A percentile compares a stretch with the other conserved stretches of the same genome.
phyloP scores from a whole-genome alignment of 768 basidiomycete species.

The Gloeostereum incarnatum region DNA sequence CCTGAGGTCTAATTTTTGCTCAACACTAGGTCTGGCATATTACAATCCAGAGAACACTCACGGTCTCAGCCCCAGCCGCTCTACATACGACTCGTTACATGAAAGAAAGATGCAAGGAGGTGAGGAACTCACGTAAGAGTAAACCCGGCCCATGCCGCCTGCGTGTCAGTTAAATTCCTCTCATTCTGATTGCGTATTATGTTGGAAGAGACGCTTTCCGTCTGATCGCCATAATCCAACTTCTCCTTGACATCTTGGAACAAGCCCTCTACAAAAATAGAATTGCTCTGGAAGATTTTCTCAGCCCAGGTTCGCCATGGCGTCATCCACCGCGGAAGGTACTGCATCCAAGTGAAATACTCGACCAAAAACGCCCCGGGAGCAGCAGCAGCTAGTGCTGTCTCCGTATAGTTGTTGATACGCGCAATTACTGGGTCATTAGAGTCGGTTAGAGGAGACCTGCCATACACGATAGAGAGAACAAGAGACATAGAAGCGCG shows the following conservation, averaged over 20 bases:
- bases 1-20: constrained; percentile 1
- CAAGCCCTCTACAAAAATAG: constrained; percentile 10
- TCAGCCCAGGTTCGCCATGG: constrained; percentile 14
- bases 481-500: constrained; percentile 6
- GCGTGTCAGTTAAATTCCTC: neutral
- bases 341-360: constrained; percentile 19
- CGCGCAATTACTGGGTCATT: constrained; percentile 3
- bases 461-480: constrained; percentile 6
- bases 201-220: constrained; percentile 9
- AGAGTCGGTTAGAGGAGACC: neutral
- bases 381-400: constrained; percentile 15
- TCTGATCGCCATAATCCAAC: constrained; percentile 8
- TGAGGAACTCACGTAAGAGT: too few species aligned
- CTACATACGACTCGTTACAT: neutral
- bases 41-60: neutral
- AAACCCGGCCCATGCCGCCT: neutral
- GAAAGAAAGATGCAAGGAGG: too few species aligned
- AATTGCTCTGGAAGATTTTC: constrained; percentile 10
- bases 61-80: neutral
- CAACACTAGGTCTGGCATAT: too few species aligned
- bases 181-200: neutral
- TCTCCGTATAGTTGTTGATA: constrained; percentile 9
- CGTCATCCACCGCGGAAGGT: constrained; percentile 15
- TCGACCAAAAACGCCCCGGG: constrained; percentile 24
- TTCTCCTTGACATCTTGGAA: constrained; percentile 1